These are phyloP conservation scores for Noccaea caerulescens DNA, from an alignment of 345 rosid genomes.

Conservation along the genomic window DNA sequence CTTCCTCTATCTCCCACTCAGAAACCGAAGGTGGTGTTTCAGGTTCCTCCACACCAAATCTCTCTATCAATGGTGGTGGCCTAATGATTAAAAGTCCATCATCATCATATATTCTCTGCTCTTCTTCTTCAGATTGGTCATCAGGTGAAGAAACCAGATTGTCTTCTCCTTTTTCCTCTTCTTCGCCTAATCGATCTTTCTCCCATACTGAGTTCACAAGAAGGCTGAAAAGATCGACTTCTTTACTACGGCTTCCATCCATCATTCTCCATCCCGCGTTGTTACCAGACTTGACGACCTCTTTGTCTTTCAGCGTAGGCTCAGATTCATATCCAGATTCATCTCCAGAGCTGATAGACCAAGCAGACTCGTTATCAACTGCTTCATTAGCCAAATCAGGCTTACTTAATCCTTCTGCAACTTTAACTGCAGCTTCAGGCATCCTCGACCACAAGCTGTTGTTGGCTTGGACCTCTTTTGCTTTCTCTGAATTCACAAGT, in stretches of 20 bases:
- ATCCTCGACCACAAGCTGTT: conserved; percentile 5
- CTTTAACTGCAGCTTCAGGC: conserved; percentile 21
- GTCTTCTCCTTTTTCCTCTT: conserved; percentile 21
- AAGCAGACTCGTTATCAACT: conserved; percentile 25
- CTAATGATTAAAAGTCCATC: conserved; percentile 36
- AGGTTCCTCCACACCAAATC: conserved; percentile 37
- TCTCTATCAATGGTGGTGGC: conserved; percentile 29
- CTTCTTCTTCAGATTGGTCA: conserved; percentile 27
- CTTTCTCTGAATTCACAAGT: not conserved
- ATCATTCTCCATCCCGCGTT: conserved; percentile 24
- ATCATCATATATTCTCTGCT: conserved; percentile 27
- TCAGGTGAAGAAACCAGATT: conserved; percentile 31
- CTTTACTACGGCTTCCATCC: conserved; percentile 33
- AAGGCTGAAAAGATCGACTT: conserved; percentile 39
- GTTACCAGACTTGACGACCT: conserved; percentile 19
- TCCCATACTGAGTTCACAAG: conserved; percentile 44
- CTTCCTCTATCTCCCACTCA: conserved; percentile 13
- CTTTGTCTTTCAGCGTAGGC: conserved; percentile 31
- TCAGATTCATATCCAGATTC: conserved; percentile 41
- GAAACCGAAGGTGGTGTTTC: conserved; percentile 21
- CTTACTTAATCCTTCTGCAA: not conserved
- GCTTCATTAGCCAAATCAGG: conserved; percentile 21
- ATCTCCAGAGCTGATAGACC: conserved; percentile 30
- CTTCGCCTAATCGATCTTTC: conserved; percentile 28
- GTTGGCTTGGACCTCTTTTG: conserved; percentile 14